Evolutionary conservation across 495 filamentous ascomycete species (phyloP).

Genomic region (Podospora pseudopauciseta): DNA sequence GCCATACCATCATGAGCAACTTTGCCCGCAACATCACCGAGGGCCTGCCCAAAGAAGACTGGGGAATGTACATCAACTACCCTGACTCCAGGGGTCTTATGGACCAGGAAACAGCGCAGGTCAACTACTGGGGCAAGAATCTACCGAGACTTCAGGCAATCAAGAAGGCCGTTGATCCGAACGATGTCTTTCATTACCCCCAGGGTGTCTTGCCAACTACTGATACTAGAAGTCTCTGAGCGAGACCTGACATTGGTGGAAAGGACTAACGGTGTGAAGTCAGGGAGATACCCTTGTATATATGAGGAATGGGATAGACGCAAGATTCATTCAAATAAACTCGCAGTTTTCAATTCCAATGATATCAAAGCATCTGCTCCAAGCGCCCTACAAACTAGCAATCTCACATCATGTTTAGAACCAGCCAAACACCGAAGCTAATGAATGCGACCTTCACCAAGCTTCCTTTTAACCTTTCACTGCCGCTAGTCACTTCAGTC

Average conservation of each 20-base stretch:
- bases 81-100: slow-evolving; percentile 34
- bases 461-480: neutral
- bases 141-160: slow-evolving; percentile 51
- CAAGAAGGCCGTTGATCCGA: slow-evolving; percentile 55
- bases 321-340: neutral
- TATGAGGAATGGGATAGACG: neutral
- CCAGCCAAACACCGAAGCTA: neutral
- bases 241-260: neutral
- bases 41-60: slow-evolving; percentile 27
- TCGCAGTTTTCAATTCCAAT: neutral
- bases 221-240: neutral
- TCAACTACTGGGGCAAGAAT: slow-evolving; percentile 54
- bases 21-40: slow-evolving; percentile 37
- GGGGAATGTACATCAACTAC: slow-evolving; percentile 50
- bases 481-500: neutral
- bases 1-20: slow-evolving; percentile 34
- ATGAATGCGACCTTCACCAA: neutral
- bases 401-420: neutral
- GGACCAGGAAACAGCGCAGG: slow-evolving; percentile 35
- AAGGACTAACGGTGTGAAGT: neutral
- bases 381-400: neutral
- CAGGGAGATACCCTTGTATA: neutral
- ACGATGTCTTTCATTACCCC: slow-evolving; percentile 59
- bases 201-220: slow-evolving; percentile 31
- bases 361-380: neutral